phyloP scores from a whole-genome alignment of 306 rosid genomes.

The Lotus japonicus region DNA sequence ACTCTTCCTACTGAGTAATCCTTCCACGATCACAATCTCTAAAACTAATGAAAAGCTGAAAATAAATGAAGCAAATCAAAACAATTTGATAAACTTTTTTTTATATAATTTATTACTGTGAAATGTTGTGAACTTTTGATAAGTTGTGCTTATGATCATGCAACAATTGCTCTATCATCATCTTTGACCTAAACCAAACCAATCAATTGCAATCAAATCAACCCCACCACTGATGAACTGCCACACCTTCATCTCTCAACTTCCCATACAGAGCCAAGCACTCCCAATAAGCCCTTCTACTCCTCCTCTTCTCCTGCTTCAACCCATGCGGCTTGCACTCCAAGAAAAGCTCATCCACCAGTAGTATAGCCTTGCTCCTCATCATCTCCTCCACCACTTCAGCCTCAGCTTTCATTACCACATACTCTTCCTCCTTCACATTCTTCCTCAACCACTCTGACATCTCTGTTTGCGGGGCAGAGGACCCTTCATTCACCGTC shows the following conservation, averaged over 20 bases:
- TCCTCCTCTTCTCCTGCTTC: conserved; percentile 12
- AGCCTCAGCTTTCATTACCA: conserved; percentile 82
- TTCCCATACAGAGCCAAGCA: conserved; percentile 79
- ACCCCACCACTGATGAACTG: conserved; percentile 96
- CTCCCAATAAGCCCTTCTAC: conserved; percentile 74
- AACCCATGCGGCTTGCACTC: conserved; percentile 58
- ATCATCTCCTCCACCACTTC: conserved; percentile 81
- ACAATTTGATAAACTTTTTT: too few relatives aligned
- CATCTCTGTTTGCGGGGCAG: conserved; percentile 36
- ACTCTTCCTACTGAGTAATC: background rate
- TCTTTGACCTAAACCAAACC: background rate
- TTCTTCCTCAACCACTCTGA: conserved; percentile 66
- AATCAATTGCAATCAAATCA: background rate
- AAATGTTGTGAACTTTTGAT: background rate
- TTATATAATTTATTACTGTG: too few relatives aligned
- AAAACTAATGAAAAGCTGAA: background rate
- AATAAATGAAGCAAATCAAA: too few relatives aligned
- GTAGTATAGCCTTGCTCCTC: conserved; percentile 42
- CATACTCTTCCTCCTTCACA: conserved; percentile 70
- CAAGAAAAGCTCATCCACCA: conserved; percentile 89
- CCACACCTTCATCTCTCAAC: conserved; percentile 80
- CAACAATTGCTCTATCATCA: background rate
- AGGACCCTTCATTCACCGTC: conserved; percentile 28
- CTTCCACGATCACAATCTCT: background rate
- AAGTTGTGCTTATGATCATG: background rate